Conservation (phyloP, 2,329 filamentous ascomycete genomes). For the Monosporascus sp. region DNA sequence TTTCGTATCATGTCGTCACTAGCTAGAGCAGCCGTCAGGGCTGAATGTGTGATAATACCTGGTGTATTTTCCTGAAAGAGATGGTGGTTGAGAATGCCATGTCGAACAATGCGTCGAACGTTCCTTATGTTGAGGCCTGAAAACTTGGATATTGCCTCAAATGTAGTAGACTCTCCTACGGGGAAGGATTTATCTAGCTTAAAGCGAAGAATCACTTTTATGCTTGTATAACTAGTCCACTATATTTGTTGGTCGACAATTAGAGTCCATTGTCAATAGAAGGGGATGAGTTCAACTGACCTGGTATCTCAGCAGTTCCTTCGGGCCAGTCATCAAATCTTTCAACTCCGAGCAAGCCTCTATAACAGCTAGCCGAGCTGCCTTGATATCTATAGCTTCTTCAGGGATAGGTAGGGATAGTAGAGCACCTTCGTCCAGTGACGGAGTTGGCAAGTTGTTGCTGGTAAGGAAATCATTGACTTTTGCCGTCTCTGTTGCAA, state of each 20-base stretch:
- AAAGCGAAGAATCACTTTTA: conserved; percentile 14
- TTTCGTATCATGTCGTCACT: conserved; percentile 11
- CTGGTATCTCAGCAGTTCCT: conserved; percentile 8
- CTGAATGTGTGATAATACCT: conserved; percentile 23
- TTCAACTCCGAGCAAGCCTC: conserved; percentile 13
- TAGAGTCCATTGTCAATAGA: background rate
- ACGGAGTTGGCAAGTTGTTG: conserved; percentile 8
- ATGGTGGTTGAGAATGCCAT: conserved; percentile 22
- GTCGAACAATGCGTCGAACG: conserved; percentile 23
- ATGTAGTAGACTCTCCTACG: conserved; percentile 7
- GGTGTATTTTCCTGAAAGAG: conserved; percentile 25
- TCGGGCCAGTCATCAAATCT: conserved; percentile 12
- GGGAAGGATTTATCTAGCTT: conserved; percentile 14
- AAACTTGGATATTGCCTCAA: conserved; percentile 11
- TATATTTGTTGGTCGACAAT: conserved; percentile 1
- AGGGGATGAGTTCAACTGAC: background rate
- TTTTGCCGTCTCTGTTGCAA: conserved; percentile 8
- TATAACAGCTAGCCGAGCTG: conserved; percentile 7
- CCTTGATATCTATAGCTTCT: conserved; percentile 6
- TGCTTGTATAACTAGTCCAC: conserved; percentile 13
- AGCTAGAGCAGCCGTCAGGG: conserved; percentile 10
- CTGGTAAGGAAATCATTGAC: conserved; percentile 7
- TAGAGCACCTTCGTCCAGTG: conserved; percentile 8
- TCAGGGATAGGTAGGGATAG: conserved; percentile 8
- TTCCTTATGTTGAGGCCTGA: conserved; percentile 8